phyloP scores from a whole-genome alignment of 108 stramenopile species.

The Skeletonema costatum region DNA sequence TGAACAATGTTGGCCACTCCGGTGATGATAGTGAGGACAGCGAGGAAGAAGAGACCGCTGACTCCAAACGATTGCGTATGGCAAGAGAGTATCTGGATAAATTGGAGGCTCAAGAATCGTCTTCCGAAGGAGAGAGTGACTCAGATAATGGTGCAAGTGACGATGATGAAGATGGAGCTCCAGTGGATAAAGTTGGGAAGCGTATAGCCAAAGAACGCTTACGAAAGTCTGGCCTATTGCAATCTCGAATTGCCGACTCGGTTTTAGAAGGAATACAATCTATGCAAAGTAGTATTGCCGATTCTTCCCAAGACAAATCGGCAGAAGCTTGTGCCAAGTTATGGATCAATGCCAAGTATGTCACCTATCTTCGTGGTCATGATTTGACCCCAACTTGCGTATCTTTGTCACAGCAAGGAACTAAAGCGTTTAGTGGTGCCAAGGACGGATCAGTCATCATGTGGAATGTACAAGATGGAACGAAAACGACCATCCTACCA shows the following conservation, averaged over 20 bases:
- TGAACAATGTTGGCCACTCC: conserved; percentile 25
- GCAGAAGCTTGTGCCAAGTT: conserved; percentile 44
- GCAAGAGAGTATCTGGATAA: conserved; percentile 81
- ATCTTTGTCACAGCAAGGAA: conserved; percentile 64
- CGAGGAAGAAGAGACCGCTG: conserved; percentile 78
- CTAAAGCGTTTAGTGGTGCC: conserved; percentile 79
- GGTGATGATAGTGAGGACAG: conserved; percentile 35
- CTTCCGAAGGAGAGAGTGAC: conserved; percentile 29
- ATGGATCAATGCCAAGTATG: conserved; percentile 58
- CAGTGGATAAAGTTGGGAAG: conserved; percentile 49
- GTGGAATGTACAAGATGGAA: conserved; percentile 91
- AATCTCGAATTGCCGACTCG: conserved; percentile 62
- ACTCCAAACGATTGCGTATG: conserved; percentile 78
- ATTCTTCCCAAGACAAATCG: background rate
- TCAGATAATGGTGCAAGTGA: conserved; percentile 45
- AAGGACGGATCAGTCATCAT: conserved; percentile 94
- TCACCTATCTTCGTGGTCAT: conserved; percentile 71
- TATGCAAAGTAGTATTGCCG: conserved; percentile 15
- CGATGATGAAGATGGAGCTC: conserved; percentile 38
- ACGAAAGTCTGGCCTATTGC: conserved; percentile 66
- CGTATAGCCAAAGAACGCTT: conserved; percentile 57
- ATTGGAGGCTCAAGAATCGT: conserved; percentile 52
- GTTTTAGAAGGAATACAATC: conserved; percentile 42
- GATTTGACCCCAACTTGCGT: conserved; percentile 90
- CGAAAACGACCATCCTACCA: conserved; percentile 39